Conservation (phyloP, 164 flowering plant species). For the Vitis riparia region DNA sequence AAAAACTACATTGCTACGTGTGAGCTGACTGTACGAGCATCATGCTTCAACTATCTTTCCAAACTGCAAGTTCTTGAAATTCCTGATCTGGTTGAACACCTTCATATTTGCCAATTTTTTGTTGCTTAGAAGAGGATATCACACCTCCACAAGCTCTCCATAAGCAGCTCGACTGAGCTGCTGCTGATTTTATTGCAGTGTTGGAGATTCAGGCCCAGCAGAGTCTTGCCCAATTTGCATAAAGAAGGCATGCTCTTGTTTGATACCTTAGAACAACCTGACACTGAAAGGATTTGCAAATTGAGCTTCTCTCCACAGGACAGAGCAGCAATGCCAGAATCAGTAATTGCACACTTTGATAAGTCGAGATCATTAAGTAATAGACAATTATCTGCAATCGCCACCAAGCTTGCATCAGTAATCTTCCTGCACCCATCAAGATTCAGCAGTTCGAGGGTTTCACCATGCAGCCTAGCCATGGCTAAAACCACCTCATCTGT, state of each 20-base stretch:
- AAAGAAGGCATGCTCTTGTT: constrained; percentile 48
- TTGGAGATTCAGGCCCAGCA: constrained; percentile 73
- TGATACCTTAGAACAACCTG: constrained; percentile 55
- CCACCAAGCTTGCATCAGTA: constrained; percentile 49
- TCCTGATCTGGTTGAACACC: not conserved
- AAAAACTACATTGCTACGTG: constrained; percentile 25
- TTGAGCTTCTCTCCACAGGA: constrained; percentile 36
- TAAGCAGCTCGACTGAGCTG: constrained; percentile 39
- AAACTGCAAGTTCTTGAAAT: constrained; percentile 1
- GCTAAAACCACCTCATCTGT: constrained; percentile 41
- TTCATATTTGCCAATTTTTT: not conserved
- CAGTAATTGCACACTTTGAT: constrained; percentile 49
- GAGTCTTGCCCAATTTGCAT: constrained; percentile 45
- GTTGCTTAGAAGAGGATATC: constrained; percentile 50
- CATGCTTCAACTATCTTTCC: constrained; percentile 3
- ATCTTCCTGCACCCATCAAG: constrained; percentile 57
- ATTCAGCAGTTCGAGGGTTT: constrained; percentile 47
- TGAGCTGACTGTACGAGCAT: constrained; percentile 13
- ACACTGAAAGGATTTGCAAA: constrained; percentile 52
- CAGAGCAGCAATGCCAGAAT: constrained; percentile 42
- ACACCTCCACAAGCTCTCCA: constrained; percentile 58
- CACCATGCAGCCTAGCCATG: constrained; percentile 46
- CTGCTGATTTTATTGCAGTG: constrained; percentile 57
- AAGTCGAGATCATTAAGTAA: constrained; percentile 54
- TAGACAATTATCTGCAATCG: constrained; percentile 44